Conservation (phyloP, 2,329 filamentous ascomycete species). For the Botrytis sinoallii region DNA sequence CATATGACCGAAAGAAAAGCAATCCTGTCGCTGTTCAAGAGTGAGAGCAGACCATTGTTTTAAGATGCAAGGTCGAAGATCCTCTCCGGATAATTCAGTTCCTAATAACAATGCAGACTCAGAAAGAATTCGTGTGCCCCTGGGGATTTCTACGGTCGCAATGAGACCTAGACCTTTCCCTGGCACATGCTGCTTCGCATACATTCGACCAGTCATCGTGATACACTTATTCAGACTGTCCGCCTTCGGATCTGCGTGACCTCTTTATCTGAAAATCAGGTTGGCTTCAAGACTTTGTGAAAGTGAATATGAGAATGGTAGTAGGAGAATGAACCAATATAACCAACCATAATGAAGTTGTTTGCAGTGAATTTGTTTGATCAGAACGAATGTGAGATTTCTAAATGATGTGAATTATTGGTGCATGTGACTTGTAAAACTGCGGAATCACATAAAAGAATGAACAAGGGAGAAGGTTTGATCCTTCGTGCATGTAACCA, state of each 20-base stretch:
- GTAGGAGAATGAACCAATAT: background rate
- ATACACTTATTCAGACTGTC: slow-evolving; percentile 9
- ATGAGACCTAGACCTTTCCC: slow-evolving; percentile 44
- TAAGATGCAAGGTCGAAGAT: slow-evolving; percentile 18
- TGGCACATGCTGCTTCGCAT: slow-evolving; percentile 29
- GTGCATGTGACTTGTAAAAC: background rate
- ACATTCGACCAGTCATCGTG: slow-evolving; percentile 22
- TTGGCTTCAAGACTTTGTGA: background rate
- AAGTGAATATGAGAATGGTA: background rate
- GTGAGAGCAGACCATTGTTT: slow-evolving; percentile 22
- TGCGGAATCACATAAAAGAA: background rate
- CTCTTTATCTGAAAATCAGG: background rate
- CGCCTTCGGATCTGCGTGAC: background rate
- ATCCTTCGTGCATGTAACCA: background rate
- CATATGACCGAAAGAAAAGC: slow-evolving; percentile 24
- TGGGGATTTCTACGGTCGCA: slow-evolving; percentile 39
- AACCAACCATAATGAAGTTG: background rate
- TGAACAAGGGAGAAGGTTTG: background rate
- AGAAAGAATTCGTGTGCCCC: slow-evolving; percentile 42
- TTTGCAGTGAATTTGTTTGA: background rate
- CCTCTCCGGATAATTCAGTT: background rate
- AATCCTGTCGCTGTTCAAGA: slow-evolving; percentile 19
- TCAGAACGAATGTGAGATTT: background rate
- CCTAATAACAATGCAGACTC: slow-evolving; percentile 42
- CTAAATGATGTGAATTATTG: background rate